Conservation (phyloP, 805 yeast genomes). For the Kuraishia borneana region DNA sequence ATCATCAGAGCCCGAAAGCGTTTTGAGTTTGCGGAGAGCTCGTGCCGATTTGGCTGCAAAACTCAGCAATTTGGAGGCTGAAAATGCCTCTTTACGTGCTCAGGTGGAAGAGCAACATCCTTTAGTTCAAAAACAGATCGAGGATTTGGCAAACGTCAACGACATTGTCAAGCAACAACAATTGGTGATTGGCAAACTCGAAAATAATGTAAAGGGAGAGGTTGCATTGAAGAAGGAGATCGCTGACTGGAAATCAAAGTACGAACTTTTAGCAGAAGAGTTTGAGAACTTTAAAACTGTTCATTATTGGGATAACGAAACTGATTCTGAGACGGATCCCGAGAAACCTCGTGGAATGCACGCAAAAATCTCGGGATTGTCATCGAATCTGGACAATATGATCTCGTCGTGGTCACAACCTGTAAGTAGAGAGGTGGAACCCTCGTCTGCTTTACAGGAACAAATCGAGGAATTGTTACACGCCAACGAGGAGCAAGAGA, state of each 20-base stretch:
- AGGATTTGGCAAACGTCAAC: slow-evolving; percentile 42
- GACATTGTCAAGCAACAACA: slow-evolving; percentile 43
- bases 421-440: slow-evolving; percentile 2
- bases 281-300: slow-evolving; percentile 22
- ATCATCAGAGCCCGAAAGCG: not conserved
- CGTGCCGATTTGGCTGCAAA: slow-evolving; percentile 11
- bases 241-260: slow-evolving; percentile 34
- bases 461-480: slow-evolving; percentile 45
- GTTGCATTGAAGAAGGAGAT: slow-evolving; percentile 32
- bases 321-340: slow-evolving; percentile 18
- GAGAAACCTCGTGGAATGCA: slow-evolving; percentile 7
- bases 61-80: slow-evolving; percentile 28
- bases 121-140: slow-evolving; percentile 38
- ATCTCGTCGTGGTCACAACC: slow-evolving; percentile 3
- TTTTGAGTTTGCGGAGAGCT: slow-evolving; percentile 3
- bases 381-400: slow-evolving; percentile 9
- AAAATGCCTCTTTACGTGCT: slow-evolving; percentile 18
- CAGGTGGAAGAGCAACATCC: slow-evolving; percentile 37
- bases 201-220: slow-evolving; percentile 29
- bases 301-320: slow-evolving; percentile 21
- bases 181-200: slow-evolving; percentile 27
- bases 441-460: slow-evolving; percentile 28
- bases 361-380: slow-evolving; percentile 5
- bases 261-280: slow-evolving; percentile 32
- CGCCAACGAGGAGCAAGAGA: slow-evolving; percentile 14